phyloP scores from a whole-genome alignment of 2,329 filamentous ascomycete genomes.

The Shiraia bambusicola region DNA sequence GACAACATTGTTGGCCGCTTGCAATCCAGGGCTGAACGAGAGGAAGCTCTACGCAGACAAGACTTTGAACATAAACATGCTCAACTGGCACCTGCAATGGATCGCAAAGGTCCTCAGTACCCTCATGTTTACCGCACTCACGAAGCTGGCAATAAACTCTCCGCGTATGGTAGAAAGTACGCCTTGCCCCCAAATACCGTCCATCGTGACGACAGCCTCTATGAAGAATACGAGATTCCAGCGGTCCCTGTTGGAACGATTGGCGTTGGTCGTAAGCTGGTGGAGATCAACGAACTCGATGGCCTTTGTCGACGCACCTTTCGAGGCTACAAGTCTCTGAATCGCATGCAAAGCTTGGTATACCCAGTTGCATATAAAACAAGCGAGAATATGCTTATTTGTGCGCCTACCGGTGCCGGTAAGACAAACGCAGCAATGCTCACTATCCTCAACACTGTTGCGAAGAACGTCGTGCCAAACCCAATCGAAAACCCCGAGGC shows the following conservation, averaged over 20 bases:
- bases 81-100: conserved; percentile 67
- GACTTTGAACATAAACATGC: conserved; percentile 84
- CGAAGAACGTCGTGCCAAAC: conserved; percentile 79
- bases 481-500: conserved; percentile 73
- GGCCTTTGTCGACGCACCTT: conserved; percentile 89
- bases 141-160: conserved; percentile 82
- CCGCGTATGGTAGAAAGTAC: conserved; percentile 77
- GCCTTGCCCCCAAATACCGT: conserved; percentile 75
- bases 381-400: conserved; percentile 98
- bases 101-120: conserved; percentile 72
- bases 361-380: conserved; percentile 95
- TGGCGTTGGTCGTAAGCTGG: conserved; percentile 69
- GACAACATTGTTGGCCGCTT: conserved; percentile 59
- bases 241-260: conserved; percentile 76
- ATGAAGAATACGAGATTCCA: conserved; percentile 87
- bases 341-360: conserved; percentile 96
- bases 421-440: conserved; percentile 99
- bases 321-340: conserved; percentile 87
- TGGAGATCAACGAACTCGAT: conserved; percentile 81
- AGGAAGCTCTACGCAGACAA: conserved; percentile 72
- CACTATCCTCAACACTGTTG: conserved; percentile 86
- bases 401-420: conserved; percentile 94
- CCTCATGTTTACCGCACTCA: conserved; percentile 90
- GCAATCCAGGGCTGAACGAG: conserved; percentile 73
- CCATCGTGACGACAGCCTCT: conserved; percentile 71